Base-by-base conservation (phyloP, 371 early-diverging fungal genomes). In the Massospora cicadina region DNA sequence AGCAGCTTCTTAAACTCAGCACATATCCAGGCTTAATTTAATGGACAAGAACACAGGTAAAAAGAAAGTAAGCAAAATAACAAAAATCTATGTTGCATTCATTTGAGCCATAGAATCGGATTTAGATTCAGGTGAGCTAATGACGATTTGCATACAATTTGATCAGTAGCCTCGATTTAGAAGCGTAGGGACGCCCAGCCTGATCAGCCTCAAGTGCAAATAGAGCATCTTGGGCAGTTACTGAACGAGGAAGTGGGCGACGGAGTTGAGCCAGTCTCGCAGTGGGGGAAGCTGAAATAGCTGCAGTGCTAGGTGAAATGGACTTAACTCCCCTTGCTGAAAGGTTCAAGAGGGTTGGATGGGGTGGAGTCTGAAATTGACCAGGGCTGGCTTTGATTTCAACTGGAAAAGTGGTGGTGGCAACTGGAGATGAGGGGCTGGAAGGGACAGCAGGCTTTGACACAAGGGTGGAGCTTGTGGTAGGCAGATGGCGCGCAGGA, bases 171-270 rank as follows among this genome's bases (percentile, higher is more conserved):
- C 43, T 43, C 17, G 43, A 43, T 43, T 17, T 5, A 10, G 43
- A 5, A 43, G 43, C 43, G 43, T 43, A 17, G 5, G 43, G 43
- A 5, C 43, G 43, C 5, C 43, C 43, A 10, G 43, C 43, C 26
- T 57, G 58, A n/a, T 57, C 58, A 57, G 58, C 17, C 26, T 57
- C 58, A 25, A 57, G 28, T 13, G 26, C 58, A 57, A 57, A 57
- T 57, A 57, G 28, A n/a, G 58, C 58, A 57, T 57, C 58, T n/a
- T 57, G 58, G 28, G 28, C 28, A 57, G 58, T 12, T 23, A 57
- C 12, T 12, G 28, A 23, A n/a, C 58, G 58, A 17, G 43, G 43
- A 17, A 17, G 5, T 5, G 43, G 5, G 17, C 43, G 43, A 43
- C 43, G 43, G 5, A 43, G 10, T 43, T 43, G 43, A 43, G 43